Evolutionary conservation across 2,329 filamentous ascomycete species (phyloP).

Genomic region (Pseudocercospora crystallina): DNA sequence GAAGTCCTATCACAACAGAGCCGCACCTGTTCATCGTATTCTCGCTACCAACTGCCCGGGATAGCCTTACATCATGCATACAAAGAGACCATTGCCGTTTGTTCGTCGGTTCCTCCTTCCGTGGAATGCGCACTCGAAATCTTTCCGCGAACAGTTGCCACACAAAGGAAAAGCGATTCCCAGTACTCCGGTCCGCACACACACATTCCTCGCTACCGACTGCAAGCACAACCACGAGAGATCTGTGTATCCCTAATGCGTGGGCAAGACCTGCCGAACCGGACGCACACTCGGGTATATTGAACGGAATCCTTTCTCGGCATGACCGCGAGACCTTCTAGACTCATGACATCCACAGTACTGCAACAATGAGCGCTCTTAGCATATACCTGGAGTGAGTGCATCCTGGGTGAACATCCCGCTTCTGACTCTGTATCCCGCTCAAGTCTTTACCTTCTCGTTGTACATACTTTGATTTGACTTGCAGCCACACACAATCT

Average conservation of each 20-base stretch:
- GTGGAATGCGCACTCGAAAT: conserved; percentile 18
- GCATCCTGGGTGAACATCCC: conserved; percentile 2
- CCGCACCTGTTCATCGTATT: too few relatives aligned
- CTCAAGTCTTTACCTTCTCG: conserved; percentile 1
- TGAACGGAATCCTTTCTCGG: conserved; percentile 20
- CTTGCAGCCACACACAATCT: background rate
- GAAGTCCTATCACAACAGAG: too few relatives aligned
- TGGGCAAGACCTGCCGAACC: conserved; percentile 11
- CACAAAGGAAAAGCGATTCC: conserved; percentile 17
- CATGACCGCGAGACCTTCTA: conserved; percentile 16
- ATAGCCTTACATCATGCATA: background rate
- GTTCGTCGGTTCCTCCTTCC: background rate
- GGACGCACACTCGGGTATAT: conserved; percentile 7
- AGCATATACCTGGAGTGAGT: conserved; percentile 20
- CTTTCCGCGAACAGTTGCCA: conserved; percentile 23
- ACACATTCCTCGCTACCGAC: conserved; percentile 30
- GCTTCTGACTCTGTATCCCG: conserved; percentile 6
- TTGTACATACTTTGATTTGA: conserved; percentile 12
- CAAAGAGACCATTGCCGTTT: conserved; percentile 11
- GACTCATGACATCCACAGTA: conserved; percentile 5
- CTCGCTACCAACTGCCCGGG: too few relatives aligned
- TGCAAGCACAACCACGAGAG: conserved; percentile 19
- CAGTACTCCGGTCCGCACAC: conserved; percentile 18
- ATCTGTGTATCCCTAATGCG: conserved; percentile 14
- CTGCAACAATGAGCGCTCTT: conserved; percentile 21